These are phyloP conservation scores for Tremella mesenterica DNA, from an alignment of 768 basidiomycete species.

Conservation along the genomic window DNA sequence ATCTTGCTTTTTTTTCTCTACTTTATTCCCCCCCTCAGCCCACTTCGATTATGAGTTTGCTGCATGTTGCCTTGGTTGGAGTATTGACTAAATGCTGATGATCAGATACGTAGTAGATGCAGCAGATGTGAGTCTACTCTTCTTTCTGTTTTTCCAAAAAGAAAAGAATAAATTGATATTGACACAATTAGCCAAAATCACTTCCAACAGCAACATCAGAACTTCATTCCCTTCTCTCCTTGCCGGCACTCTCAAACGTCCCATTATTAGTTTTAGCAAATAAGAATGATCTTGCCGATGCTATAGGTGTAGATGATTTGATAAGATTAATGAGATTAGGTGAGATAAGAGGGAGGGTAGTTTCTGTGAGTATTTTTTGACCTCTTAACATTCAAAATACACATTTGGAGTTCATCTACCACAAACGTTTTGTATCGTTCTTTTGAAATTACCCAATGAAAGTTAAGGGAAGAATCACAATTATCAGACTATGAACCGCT, in stretches of 20 bases:
- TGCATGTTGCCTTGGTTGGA: too few relatives aligned
- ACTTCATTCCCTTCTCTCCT: conserved; percentile 33
- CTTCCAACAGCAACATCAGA: conserved; percentile 36
- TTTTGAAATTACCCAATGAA: too few relatives aligned
- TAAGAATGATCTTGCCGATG: conserved; percentile 77
- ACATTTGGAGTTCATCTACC: too few relatives aligned
- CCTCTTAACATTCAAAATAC: background rate
- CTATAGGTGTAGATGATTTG: conserved; percentile 70
- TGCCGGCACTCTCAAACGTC: conserved; percentile 28
- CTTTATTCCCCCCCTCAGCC: background rate
- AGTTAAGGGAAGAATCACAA: background rate
- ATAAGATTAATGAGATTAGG: conserved; percentile 60
- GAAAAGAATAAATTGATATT: too few relatives aligned
- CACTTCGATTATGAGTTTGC: background rate
- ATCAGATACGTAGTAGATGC: conserved; percentile 86
- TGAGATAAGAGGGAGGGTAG: conserved; percentile 32
- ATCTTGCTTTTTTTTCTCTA: background rate
- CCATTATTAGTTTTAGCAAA: conserved; percentile 57
- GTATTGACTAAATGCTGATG: conserved; percentile 7
- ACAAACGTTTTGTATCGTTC: too few relatives aligned
- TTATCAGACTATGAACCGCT: background rate
- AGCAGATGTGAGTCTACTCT: conserved; percentile 55
- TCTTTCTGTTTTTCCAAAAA: background rate
- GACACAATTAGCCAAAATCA: conserved; percentile 25
- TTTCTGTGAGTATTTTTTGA: conserved; percentile 38